Base-by-base conservation (phyloP, 2,329 filamentous ascomycete species). In the Fusarium coffeatum region DNA sequence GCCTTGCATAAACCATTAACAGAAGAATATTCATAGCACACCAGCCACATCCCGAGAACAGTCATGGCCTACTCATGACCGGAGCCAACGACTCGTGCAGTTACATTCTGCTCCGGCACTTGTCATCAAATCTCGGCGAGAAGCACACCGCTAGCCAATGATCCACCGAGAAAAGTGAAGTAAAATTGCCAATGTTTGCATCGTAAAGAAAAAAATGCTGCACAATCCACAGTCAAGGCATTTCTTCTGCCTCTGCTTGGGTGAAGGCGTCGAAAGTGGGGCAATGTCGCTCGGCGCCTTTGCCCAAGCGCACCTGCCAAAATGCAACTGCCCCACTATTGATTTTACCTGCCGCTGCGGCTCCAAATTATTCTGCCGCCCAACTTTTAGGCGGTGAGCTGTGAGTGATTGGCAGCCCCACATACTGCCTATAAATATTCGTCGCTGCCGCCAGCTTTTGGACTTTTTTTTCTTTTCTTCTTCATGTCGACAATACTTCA, bases 401-500 rank as follows among this genome's bases (percentile, higher is more conserved):
- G 2, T 1, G 46, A 59, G 50, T 73, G 73, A 73, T 72, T 23
- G 13, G 13, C 8, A 5, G 55, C 54, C 70, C 70, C 68, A 71
- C 74, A 57, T 49, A 2, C 18, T 53, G 54, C 60, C 30, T 72
- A 71, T 71, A 71, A 71, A 71, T 57, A 5, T 25, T 23, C 42
- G 13, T 6, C 43, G 25, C 47, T 34, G 15, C 55, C 55, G 54
- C n/a, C 60, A 42, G 41, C 56, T 56, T 58, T 69, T 79, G 80
- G 80, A 63, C 30, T 49, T 69, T 78, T 76, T 82, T 78, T 83
- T 81, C 57, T 80, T 84, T 84, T 84, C 82, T 84, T 87, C 81
- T 81, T 85, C 80, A 87, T 82, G 85, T 86, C 86, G 86, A 88
- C 85, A 87, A 88, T 87, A 87, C 85, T 86, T 86, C 82, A 71